Conservation (phyloP, 176 grass and related monocot species). For the Phoenix roebelenii region DNA sequence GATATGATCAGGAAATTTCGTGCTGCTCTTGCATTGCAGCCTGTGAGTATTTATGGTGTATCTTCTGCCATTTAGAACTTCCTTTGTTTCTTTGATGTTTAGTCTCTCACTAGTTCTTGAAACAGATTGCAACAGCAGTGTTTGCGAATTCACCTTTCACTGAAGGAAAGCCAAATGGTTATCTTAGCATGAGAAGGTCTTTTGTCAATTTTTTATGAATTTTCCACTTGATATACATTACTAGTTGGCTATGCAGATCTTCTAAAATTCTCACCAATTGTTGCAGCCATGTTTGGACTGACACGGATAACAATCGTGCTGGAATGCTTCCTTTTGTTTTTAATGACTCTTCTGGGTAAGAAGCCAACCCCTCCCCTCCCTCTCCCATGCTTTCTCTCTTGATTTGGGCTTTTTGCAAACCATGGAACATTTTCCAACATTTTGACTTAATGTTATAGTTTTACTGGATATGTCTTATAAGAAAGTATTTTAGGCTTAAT, state of each 20-base stretch:
- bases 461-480: too few species aligned
- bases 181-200: conserved; percentile 96
- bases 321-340: conserved; percentile 99
- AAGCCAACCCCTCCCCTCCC: too few species aligned
- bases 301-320: conserved; percentile 94
- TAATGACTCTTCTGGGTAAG: conserved; percentile 74
- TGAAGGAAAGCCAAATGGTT: conserved; percentile 99
- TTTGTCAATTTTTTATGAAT: not conserved
- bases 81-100: not conserved
- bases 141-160: conserved; percentile 98
- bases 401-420: too few species aligned
- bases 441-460: too few species aligned
- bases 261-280: conserved; percentile 16
- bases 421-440: too few species aligned
- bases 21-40: conserved; percentile 70
- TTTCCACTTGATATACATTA: conserved; percentile 4
- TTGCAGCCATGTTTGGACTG: conserved; percentile 95
- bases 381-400: too few species aligned
- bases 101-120: conserved; percentile 16
- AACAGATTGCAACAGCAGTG: conserved; percentile 97
- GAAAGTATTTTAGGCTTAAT: too few species aligned
- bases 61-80: not conserved
- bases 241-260: not conserved
- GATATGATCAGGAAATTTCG: conserved; percentile 98
- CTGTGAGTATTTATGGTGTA: conserved; percentile 48